Percentiles rank a stretch among this genome's conserved stretches.
Evolutionary conservation across 2,329 filamentous ascomycete species (phyloP).

Genomic region (Phialemonium atrogriseum): DNA sequence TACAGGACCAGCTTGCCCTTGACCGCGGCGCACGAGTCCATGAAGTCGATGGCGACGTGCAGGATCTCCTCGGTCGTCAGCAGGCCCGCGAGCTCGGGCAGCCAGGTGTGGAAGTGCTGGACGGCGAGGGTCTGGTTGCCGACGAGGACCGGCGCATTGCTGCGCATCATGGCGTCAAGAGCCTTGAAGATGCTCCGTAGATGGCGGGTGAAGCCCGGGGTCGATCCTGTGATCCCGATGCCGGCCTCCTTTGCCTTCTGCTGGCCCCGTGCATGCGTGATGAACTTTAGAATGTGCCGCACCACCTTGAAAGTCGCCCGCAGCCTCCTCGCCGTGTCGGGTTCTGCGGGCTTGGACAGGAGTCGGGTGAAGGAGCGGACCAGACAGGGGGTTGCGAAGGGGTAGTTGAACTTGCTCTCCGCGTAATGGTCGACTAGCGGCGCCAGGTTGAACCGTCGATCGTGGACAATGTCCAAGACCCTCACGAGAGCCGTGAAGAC

Average conservation of each 20-base stretch:
- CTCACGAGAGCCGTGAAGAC: constrained; percentile 86
- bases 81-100: constrained; percentile 78
- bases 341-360: constrained; percentile 72
- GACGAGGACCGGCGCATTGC: constrained; percentile 73
- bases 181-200: constrained; percentile 83
- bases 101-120: constrained; percentile 94
- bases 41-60: constrained; percentile 84
- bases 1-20: constrained; percentile 89
- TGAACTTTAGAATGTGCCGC: constrained; percentile 87
- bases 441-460: constrained; percentile 84
- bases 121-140: constrained; percentile 93
- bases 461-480: constrained; percentile 87
- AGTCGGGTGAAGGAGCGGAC: constrained; percentile 80
- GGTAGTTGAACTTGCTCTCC: constrained; percentile 82
- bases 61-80: constrained; percentile 78
- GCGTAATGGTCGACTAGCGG: constrained; percentile 90
- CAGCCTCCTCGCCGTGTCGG: constrained; percentile 74
- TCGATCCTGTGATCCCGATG: constrained; percentile 72
- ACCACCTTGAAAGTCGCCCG: constrained; percentile 93
- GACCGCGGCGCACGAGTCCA: constrained; percentile 80
- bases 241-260: constrained; percentile 83
- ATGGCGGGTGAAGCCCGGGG: constrained; percentile 69
- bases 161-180: constrained; percentile 83
- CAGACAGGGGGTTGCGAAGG: constrained; percentile 81
- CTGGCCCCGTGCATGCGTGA: constrained; percentile 78